phyloP scores from a whole-genome alignment of 352 stramenopile species.

The Lagenidium sp. region DNA sequence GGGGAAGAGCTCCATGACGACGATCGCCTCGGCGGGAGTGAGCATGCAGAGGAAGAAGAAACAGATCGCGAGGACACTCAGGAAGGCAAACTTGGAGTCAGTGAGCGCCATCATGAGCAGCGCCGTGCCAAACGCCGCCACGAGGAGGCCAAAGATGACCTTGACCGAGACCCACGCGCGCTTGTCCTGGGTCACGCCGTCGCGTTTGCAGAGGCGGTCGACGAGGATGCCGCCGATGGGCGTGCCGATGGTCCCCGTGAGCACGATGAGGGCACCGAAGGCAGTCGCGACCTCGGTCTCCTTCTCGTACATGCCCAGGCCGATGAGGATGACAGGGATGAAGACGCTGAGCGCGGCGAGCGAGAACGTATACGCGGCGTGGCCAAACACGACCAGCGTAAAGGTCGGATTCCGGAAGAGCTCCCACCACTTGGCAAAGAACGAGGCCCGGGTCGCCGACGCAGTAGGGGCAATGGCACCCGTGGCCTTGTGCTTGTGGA shows the following conservation, averaged over 20 bases:
- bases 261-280: slow-evolving; percentile 78
- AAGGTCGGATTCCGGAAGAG: slow-evolving; percentile 72
- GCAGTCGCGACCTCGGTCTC: slow-evolving; percentile 79
- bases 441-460: slow-evolving; percentile 15
- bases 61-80: slow-evolving; percentile 58
- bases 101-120: slow-evolving; percentile 56
- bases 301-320: slow-evolving; percentile 78
- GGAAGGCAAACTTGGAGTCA: slow-evolving; percentile 36
- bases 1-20: slow-evolving; percentile 86
- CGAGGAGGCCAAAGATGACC: slow-evolving; percentile 67
- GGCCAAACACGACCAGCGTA: slow-evolving; percentile 71
- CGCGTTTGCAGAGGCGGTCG: slow-evolving; percentile 33
- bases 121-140: slow-evolving; percentile 36
- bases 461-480: slow-evolving; percentile 13
- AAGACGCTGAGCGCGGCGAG: slow-evolving; percentile 83
- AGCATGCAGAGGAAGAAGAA: slow-evolving; percentile 73
- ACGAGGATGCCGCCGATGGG: slow-evolving; percentile 79
- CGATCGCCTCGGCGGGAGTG: slow-evolving; percentile 74
- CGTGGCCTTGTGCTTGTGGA: slow-evolving; percentile 9
- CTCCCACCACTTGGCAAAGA: slow-evolving; percentile 46
- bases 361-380: slow-evolving; percentile 85
- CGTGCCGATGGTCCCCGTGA: slow-evolving; percentile 85
- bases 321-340: slow-evolving; percentile 83
- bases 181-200: slow-evolving; percentile 17
- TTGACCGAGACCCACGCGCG: slow-evolving; percentile 46